Conservation (phyloP, 2,329 filamentous ascomycete genomes). For the Lecanicillium sp. region DNA sequence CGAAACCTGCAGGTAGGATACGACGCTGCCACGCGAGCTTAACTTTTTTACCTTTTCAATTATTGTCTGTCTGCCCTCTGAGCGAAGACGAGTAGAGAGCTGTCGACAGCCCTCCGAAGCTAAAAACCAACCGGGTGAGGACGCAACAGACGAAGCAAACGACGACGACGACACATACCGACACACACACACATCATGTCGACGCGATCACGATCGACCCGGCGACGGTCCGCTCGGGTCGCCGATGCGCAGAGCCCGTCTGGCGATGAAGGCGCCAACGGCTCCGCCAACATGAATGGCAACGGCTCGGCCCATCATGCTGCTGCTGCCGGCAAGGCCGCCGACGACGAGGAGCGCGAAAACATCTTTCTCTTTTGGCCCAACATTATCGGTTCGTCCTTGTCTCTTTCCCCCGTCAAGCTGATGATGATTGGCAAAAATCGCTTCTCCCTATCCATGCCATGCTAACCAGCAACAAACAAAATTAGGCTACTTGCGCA, state of each 20-base stretch:
- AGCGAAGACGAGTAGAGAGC: too few species aligned
- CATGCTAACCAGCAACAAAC: slow-evolving; percentile 2
- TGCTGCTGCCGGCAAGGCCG: slow-evolving; percentile 21
- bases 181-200: slow-evolving; percentile 23
- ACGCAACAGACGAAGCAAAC: neutral
- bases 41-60: too few species aligned
- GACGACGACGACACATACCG: neutral
- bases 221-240: slow-evolving; percentile 29
- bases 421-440: neutral
- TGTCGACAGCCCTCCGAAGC: too few species aligned
- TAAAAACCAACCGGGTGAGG: too few species aligned
- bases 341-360: slow-evolving; percentile 40
- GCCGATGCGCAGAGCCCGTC: slow-evolving; percentile 7
- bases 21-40: too few species aligned
- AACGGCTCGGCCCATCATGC: slow-evolving; percentile 37
- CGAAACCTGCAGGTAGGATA: too few species aligned
- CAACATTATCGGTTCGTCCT: slow-evolving; percentile 65
- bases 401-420: neutral
- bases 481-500: slow-evolving; percentile 74
- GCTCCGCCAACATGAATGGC: slow-evolving; percentile 30
- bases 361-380: slow-evolving; percentile 80
- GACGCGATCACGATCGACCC: slow-evolving; percentile 29
- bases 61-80: too few species aligned
- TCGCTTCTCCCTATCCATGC: slow-evolving; percentile 12
- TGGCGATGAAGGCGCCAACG: slow-evolving; percentile 3